Evolutionary conservation across 371 early-diverging fungal species (phyloP).

Genomic region (Apophysomyces sp.): DNA sequence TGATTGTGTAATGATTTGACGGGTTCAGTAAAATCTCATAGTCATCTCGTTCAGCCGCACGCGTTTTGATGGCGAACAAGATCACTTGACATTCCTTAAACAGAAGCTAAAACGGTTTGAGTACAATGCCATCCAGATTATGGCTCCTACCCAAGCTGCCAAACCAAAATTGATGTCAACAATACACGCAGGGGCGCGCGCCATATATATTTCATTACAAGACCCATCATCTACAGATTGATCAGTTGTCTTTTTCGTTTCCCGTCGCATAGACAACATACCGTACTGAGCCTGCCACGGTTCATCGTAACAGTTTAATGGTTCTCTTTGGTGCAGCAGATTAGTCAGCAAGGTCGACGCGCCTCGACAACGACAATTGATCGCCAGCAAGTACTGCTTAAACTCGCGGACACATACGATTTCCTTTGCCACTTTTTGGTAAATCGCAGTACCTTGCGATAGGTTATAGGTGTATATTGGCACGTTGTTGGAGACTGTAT

Average conservation of each 20-base stretch:
- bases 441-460: slow-evolving; percentile 65
- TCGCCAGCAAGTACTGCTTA: slow-evolving; percentile 69
- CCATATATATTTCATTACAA: slow-evolving; percentile 70
- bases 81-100: slow-evolving; percentile 74
- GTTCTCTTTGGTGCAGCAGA: slow-evolving; percentile 63
- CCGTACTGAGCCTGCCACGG: slow-evolving; percentile 81
- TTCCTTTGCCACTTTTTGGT: slow-evolving; percentile 65
- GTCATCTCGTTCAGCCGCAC: slow-evolving; percentile 26
- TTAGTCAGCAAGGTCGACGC: slow-evolving; percentile 69
- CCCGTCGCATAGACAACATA: too few relatives aligned
- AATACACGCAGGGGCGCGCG: slow-evolving; percentile 51
- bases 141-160: slow-evolving; percentile 48
- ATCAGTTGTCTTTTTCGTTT: neutral
- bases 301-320: slow-evolving; percentile 57
- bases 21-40: slow-evolving; percentile 66
- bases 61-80: slow-evolving; percentile 60
- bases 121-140: neutral
- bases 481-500: slow-evolving; percentile 44
- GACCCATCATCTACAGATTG: slow-evolving; percentile 55
- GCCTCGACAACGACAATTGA: slow-evolving; percentile 69
- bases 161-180: slow-evolving; percentile 60
- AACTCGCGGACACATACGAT: slow-evolving; percentile 72
- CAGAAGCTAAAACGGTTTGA: slow-evolving; percentile 30
- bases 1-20: slow-evolving; percentile 55
- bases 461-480: slow-evolving; percentile 71